Conservation (phyloP, 2,329 filamentous ascomycete species). For the Alternaria hordeiaustralica region DNA sequence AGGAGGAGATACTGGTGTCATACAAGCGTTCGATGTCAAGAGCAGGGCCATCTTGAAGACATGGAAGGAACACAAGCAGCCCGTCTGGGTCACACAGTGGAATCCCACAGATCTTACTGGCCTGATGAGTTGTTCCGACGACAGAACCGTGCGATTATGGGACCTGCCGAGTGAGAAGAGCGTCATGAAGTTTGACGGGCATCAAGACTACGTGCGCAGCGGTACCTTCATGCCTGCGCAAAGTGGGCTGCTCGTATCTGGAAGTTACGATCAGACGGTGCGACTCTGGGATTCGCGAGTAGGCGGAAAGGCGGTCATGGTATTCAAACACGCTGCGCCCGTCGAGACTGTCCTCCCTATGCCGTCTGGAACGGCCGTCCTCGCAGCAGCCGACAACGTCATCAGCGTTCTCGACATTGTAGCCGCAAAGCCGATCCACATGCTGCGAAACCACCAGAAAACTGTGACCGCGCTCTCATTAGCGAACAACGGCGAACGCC, state of each 20-base stretch:
- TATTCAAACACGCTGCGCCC: slow-evolving; percentile 90
- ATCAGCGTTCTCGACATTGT: slow-evolving; percentile 93
- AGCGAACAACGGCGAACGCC: slow-evolving; percentile 78
- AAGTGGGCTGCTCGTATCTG: slow-evolving; percentile 76
- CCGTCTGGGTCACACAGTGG: slow-evolving; percentile 90
- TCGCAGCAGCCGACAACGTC: slow-evolving; percentile 83
- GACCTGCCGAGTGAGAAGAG: slow-evolving; percentile 83
- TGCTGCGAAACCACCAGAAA: slow-evolving; percentile 96
- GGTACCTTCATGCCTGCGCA: slow-evolving; percentile 84
- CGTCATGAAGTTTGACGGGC: slow-evolving; percentile 79
- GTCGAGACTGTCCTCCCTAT: slow-evolving; percentile 89
- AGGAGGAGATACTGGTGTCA: slow-evolving; percentile 87
- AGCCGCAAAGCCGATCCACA: slow-evolving; percentile 82
- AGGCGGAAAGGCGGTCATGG: slow-evolving; percentile 73
- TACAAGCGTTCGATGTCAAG: slow-evolving; percentile 93
- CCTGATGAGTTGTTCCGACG: slow-evolving; percentile 88
- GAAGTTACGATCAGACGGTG: slow-evolving; percentile 94
- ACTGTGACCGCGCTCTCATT: slow-evolving; percentile 88
- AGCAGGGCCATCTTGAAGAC: slow-evolving; percentile 93
- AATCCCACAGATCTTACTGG: slow-evolving; percentile 86
- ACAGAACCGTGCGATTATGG: slow-evolving; percentile 92
- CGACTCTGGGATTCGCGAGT: slow-evolving; percentile 90
- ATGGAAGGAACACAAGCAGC: slow-evolving; percentile 93
- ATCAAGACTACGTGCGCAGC: slow-evolving; percentile 89
- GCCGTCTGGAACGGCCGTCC: slow-evolving; percentile 82